These are phyloP conservation scores for Sordariomycetes sp. DNA, from an alignment of 2,329 filamentous ascomycete genomes.

Conservation along the genomic window DNA sequence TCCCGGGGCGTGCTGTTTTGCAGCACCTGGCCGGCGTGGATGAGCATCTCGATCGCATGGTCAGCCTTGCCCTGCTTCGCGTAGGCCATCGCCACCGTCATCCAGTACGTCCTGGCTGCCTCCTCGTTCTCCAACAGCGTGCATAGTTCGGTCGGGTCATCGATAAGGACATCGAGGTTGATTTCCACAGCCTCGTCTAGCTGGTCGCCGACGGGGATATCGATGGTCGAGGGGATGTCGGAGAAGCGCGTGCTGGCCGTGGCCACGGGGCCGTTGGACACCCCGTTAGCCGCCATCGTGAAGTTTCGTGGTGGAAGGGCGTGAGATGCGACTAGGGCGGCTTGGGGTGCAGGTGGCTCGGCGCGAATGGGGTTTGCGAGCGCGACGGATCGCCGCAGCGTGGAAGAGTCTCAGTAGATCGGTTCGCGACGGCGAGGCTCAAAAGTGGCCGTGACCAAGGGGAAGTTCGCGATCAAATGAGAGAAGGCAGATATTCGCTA, in stretches of 20 bases:
- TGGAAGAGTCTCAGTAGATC: background rate
- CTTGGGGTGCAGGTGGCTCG: background rate
- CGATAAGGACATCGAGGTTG: constrained; percentile 78
- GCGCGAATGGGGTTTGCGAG: background rate
- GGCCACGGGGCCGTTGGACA: constrained; percentile 24
- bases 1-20: constrained; percentile 66
- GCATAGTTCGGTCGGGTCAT: constrained; percentile 91
- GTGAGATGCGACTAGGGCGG: background rate
- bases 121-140: constrained; percentile 90
- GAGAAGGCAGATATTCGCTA: no score
- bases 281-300: constrained; percentile 24
- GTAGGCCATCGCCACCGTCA: constrained; percentile 94
- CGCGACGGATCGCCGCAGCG: background rate
- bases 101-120: constrained; percentile 88
- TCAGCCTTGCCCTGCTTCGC: constrained; percentile 93
- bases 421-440: background rate
- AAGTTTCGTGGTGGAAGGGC: background rate
- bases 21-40: constrained; percentile 62
- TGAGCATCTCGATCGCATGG: constrained; percentile 64
- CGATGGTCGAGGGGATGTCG: constrained; percentile 54
- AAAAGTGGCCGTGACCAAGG: background rate
- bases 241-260: constrained; percentile 48
- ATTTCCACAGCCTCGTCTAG: constrained; percentile 79
- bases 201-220: constrained; percentile 55
- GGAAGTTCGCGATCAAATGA: no score